Base-by-base conservation (phyloP, 148 eudicot species). In the Spergularia marina region DNA sequence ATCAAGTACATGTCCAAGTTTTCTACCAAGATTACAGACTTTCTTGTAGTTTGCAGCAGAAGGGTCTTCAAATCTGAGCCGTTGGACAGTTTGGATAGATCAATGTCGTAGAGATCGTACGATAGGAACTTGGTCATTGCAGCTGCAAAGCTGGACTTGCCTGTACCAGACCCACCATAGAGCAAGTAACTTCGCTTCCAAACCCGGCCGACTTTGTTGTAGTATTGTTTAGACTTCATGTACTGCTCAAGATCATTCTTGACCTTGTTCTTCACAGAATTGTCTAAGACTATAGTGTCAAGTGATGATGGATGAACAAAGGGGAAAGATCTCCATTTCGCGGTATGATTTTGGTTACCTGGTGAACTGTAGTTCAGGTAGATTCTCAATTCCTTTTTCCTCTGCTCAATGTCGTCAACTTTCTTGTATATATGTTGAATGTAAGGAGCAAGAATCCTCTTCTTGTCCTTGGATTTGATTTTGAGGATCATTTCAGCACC, bases 101-200 rank as follows among this genome's bases (percentile, higher is more conserved):
- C 90, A 39, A 90, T 59, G 30, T 87, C 88, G 73, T 88, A 90
- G 5, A 90, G 73, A 74, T 88, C 92, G 71, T 90, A 90, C 51
- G 78, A 61, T 34, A 90, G 41, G 49, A 80, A 79, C 65, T 85
- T 88, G 0, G 90, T 83, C 87, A 88, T 86, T 5, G 84, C 90
- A 30, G 91, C 91, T 51, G 86, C 86, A 77, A 88, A 90, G 55
- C 86, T 90, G 30, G 94, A 88, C 73, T 90, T 90, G 36, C 91
- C 94, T 7, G 94, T 90, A 23, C 91, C 91, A 5, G 91, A 77
- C 0, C 87, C 82, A 0, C 94, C 94, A 77, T 86, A 88, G 0
- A 90, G 63, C 71, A 90, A 68, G 63, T 88, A 88, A 70, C 91
- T 90, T 53, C 94, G 65, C 58, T 77, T 86, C 94, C 94, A 90